Percentiles rank a stretch among this genome's conserved stretches.
These are phyloP conservation scores for Citrullus amarus DNA, from an alignment of 306 rosid species.

Conservation along the genomic window DNA sequence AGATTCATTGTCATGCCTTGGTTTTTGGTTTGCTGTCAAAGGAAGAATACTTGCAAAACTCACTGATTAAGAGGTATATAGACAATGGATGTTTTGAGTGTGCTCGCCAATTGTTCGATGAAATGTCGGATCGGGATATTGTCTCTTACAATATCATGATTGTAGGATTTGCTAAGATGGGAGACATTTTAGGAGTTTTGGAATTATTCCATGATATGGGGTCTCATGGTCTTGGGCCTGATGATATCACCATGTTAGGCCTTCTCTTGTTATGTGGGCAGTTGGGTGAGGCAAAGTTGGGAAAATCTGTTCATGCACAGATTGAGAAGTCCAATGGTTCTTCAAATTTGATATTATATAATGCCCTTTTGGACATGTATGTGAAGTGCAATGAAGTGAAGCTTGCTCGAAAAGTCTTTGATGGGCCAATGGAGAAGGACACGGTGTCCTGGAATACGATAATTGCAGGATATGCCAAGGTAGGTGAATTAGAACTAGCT, in stretches of 20 bases:
- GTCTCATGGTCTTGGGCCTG: constrained; percentile 24
- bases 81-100: constrained; percentile 21
- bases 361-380: constrained; percentile 51
- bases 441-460: constrained; percentile 42
- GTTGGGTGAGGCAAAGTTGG: constrained; percentile 24
- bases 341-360: constrained; percentile 36
- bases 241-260: constrained; percentile 36
- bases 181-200: constrained; percentile 22
- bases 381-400: constrained; percentile 31
- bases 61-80: constrained; percentile 22
- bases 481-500: constrained; percentile 36
- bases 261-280: constrained; percentile 36
- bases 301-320: constrained; percentile 53
- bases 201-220: constrained; percentile 29
- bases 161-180: constrained; percentile 31
- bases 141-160: constrained; percentile 40
- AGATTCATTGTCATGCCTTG: constrained; percentile 37
- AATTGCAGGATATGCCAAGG: constrained; percentile 34
- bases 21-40: constrained; percentile 28
- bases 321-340: constrained; percentile 22
- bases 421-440: constrained; percentile 29
- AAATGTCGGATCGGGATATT: constrained; percentile 17
- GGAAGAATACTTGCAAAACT: constrained; percentile 33
- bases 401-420: constrained; percentile 20
- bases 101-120: constrained; percentile 26